Percentiles rank a stretch among this genome's conserved stretches.
Evolutionary conservation across 2,329 filamentous ascomycete species (phyloP).

Genomic region (Botrytis tulipae): DNA sequence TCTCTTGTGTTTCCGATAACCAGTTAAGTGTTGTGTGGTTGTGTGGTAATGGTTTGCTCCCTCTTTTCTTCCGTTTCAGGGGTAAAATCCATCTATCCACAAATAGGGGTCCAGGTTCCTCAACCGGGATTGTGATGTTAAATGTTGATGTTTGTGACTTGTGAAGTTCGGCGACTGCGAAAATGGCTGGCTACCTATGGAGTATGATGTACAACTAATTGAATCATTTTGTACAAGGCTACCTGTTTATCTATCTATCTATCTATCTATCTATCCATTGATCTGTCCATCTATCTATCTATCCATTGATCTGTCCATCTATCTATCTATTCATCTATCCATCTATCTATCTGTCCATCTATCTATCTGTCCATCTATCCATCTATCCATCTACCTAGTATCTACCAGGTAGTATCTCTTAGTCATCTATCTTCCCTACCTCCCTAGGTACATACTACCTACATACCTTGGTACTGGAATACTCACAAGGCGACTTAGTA

Average conservation of each 20-base stretch:
- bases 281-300: background rate
- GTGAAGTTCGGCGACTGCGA: background rate
- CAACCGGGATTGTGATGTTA: background rate
- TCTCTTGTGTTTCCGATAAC: background rate
- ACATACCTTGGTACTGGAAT: background rate
- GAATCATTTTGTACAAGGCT: background rate
- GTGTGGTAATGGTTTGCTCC: background rate
- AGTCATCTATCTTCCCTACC: background rate
- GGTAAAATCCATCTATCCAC: constrained; percentile 1
- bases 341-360: too few species aligned
- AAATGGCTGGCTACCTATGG: background rate
- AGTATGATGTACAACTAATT: too few species aligned
- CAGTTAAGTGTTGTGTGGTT: background rate
- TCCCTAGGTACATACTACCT: background rate
- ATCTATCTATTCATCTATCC: background rate
- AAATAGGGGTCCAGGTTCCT: background rate
- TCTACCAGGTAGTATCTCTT: background rate
- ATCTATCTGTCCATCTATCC: too few species aligned
- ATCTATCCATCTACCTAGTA: too few species aligned
- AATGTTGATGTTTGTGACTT: background rate
- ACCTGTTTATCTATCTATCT: background rate
- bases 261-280: background rate
- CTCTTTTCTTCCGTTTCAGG: background rate
- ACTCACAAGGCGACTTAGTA: background rate
- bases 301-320: too few species aligned